Evolutionary conservation across 805 yeast genomes (phyloP), one percentile per base, ranked within the genome.

Genomic region (Candida nonsorbophila): DNA sequence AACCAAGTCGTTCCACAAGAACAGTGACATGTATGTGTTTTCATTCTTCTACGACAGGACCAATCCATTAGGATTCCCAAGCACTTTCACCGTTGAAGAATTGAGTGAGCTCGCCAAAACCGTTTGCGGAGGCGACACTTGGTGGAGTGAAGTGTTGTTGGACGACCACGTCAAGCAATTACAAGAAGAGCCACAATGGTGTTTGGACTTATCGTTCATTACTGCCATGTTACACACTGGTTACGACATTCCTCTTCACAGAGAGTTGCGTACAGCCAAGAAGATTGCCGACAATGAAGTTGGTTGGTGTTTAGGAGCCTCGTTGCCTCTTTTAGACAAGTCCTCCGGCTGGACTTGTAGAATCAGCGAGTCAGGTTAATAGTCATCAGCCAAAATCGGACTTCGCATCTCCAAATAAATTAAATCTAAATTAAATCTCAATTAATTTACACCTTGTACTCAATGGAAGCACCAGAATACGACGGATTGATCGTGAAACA

Each of bases 301-400:
- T 29, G 99, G 98, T 19, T 92, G 99, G 99, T 92, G 97, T 67
- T 68, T 92, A 33, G 99, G 99, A 45, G 98, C 97, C 2, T 85
- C 97, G 2, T 71, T 92, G 45, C 97, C 97, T 6, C 64, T 92
- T 44, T 67, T 92, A 43, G 92, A 84, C 38, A 66, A 69, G 37
- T 59, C 54, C 25, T 59, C 74, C 13, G 77, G 76, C 22, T 85
- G 95, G 95, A 69, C 65, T 29, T 86, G 96, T 58, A 64, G 58
- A 34, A 59, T 68, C 9, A 37, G 49, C 29, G 47, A 51, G 8
- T n/a, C n/a, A 18, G 10, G 10, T 18, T 18, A 10, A 18, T 7
- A n/a, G n/a, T n/a, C n/a, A n/a, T n/a, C n/a, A n/a, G n/a, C n/a
- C n/a, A n/a, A n/a, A n/a, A n/a, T n/a, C n/a, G n/a, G n/a, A n/a